phyloP scores from a whole-genome alignment of 1,284 basidiomycete species.

The Wallemia mellicola region DNA sequence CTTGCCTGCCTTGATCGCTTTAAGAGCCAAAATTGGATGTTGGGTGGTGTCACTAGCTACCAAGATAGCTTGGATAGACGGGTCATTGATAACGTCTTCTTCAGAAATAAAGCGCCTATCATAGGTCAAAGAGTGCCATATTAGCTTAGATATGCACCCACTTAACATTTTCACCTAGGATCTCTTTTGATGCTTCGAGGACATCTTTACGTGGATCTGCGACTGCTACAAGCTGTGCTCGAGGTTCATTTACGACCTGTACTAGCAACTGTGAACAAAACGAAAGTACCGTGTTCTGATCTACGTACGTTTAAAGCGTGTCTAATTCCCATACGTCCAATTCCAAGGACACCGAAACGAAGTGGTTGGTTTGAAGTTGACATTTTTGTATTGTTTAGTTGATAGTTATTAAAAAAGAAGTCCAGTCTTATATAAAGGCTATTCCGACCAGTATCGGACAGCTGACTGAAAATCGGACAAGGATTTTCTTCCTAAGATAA shows the following conservation, averaged over 20 bases:
- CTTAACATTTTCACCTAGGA: slow-evolving; percentile 5
- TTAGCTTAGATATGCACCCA: no score
- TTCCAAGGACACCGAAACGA: slow-evolving; percentile 8
- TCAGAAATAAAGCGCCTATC: neutral
- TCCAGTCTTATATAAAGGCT: no score
- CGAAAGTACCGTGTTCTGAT: no score
- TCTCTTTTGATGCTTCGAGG: slow-evolving; percentile 2
- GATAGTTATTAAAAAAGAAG: neutral
- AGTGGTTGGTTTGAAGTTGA: neutral
- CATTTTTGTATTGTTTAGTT: neutral
- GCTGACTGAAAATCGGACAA: no score
- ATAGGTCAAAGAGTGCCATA: no score
- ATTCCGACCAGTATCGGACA: no score
- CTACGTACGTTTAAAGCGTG: neutral
- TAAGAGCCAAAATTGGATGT: slow-evolving; percentile 8
- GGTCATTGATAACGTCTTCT: slow-evolving; percentile 3
- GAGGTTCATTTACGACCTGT: slow-evolving; percentile 3
- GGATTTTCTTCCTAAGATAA: no score
- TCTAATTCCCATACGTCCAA: slow-evolving; percentile 9
- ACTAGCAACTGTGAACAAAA: neutral
- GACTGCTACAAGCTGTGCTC: slow-evolving; percentile 9
- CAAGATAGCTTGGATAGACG: slow-evolving; percentile 8
- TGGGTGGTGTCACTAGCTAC: slow-evolving; percentile 9
- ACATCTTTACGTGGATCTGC: slow-evolving; percentile 4
- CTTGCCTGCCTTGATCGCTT: slow-evolving; percentile 8